Percentiles rank a stretch among this genome's conserved stretches.
Conservation (phyloP, 345 rosid genomes). For the Cardiospermum halicacabum region DNA sequence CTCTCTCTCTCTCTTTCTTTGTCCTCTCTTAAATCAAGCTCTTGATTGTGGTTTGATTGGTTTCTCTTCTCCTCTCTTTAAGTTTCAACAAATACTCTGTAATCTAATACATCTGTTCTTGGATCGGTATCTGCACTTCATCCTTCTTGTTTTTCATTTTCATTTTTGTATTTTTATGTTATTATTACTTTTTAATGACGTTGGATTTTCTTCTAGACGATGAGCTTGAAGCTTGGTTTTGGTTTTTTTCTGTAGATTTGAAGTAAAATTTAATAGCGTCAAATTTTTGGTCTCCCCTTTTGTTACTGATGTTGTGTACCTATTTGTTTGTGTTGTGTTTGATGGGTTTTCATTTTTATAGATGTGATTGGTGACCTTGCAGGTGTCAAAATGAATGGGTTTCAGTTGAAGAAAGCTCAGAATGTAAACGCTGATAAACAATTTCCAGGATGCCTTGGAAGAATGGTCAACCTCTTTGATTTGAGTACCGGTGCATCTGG, state of each 20-base stretch:
- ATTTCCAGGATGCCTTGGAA: conserved; percentile 64
- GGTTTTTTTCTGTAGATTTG: background rate
- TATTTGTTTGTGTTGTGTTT: background rate
- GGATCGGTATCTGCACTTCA: background rate
- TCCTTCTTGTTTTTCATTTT: background rate
- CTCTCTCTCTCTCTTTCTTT: background rate
- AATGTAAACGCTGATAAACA: conserved; percentile 45
- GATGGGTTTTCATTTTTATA: background rate
- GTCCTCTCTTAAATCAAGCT: conserved; percentile 14
- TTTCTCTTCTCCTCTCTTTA: conserved; percentile 12
- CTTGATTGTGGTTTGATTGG: conserved; percentile 11
- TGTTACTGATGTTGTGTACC: background rate
- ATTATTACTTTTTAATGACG: background rate
- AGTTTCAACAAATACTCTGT: background rate
- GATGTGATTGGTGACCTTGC: conserved; percentile 5
- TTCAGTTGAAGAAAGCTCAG: conserved; percentile 42
- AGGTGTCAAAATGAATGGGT: conserved; percentile 59
- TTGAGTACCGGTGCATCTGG: conserved; percentile 47
- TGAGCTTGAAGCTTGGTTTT: background rate
- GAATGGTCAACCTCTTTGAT: conserved; percentile 64
- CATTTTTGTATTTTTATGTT: background rate
- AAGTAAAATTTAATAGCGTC: background rate
- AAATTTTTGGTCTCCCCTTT: conserved; percentile 4
- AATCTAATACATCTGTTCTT: background rate
- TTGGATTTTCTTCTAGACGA: too few species aligned